phyloP scores from a whole-genome alignment of 331 rosid genomes.

The Arachis monticola region DNA sequence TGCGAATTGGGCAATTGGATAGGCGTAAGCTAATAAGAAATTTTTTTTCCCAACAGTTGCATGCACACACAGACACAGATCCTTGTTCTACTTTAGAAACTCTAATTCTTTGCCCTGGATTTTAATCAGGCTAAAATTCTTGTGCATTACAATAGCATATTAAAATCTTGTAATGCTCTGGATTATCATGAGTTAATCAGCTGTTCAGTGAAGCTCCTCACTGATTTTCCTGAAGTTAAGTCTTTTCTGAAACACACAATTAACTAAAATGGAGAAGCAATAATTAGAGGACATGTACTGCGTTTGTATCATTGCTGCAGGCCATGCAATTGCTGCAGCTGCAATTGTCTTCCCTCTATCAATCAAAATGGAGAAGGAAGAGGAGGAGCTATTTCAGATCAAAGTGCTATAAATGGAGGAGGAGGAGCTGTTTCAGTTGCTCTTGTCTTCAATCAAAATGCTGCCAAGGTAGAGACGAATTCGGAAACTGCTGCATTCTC shows the following conservation, averaged over 20 bases:
- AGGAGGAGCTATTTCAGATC: too few relatives aligned
- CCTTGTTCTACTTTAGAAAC: conserved; percentile 33
- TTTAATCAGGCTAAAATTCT: conserved; percentile 80
- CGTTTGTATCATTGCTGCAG: too few relatives aligned
- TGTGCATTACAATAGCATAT: conserved; percentile 67
- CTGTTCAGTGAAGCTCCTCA: conserved; percentile 86
- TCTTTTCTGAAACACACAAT: conserved; percentile 31
- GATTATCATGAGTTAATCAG: conserved; percentile 96
- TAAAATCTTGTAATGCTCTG: conserved; percentile 85
- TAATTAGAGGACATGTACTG: too few relatives aligned
- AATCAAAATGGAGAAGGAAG: too few relatives aligned
- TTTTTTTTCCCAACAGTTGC: conserved; percentile 24
- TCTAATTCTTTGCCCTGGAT: conserved; percentile 44
- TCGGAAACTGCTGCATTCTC: too few relatives aligned
- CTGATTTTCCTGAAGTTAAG: conserved; percentile 85
- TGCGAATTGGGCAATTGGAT: conserved; percentile 67
- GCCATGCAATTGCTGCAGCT: too few relatives aligned
- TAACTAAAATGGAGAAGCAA: not conserved
- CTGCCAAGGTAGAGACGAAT: too few relatives aligned
- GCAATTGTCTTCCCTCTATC: too few relatives aligned
- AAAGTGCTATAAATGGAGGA: too few relatives aligned
- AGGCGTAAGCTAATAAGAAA: conserved; percentile 68
- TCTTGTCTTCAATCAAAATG: too few relatives aligned
- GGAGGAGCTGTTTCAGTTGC: too few relatives aligned
- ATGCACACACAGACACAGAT: conserved; percentile 21